phyloP scores from a whole-genome alignment of 805 yeast species.

The Sugiyamaella mastotermitis region DNA sequence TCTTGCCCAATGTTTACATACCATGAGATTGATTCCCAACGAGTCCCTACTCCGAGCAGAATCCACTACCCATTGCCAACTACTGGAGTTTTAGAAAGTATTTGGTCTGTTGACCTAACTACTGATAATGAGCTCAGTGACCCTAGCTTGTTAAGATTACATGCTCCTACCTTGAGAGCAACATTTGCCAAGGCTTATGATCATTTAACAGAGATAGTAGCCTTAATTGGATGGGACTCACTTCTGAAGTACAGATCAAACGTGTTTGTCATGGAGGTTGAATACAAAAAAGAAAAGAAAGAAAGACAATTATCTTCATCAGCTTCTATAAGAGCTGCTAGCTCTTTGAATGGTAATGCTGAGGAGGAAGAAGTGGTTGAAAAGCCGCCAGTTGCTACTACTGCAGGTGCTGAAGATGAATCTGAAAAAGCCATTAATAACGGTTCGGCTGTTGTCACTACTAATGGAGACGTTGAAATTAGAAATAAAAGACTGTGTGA shows the following conservation, averaged over 20 bases:
- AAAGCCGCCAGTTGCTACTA: slow-evolving; percentile 1
- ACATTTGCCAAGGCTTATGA: slow-evolving; percentile 60
- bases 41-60: slow-evolving; percentile 39
- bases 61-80: slow-evolving; percentile 45
- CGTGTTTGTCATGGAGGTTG: slow-evolving; percentile 78
- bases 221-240: slow-evolving; percentile 77
- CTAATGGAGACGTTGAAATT: no score
- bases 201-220: slow-evolving; percentile 60
- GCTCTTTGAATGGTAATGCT: slow-evolving; percentile 3
- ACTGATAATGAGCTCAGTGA: slow-evolving; percentile 36
- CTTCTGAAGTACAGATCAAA: slow-evolving; percentile 58
- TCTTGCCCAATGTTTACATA: slow-evolving; percentile 64
- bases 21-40: slow-evolving; percentile 40
- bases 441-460: slow-evolving; percentile 1
- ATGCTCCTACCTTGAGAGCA: slow-evolving; percentile 45
- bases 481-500: slow-evolving; percentile 58
- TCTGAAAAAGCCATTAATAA: neutral
- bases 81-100: slow-evolving; percentile 46
- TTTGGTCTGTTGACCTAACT: slow-evolving; percentile 39
- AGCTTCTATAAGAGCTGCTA: no score
- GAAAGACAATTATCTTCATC: slow-evolving; percentile 7
- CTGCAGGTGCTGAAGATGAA: slow-evolving; percentile 6
- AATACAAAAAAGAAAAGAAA: slow-evolving; percentile 39
- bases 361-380: neutral
- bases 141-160: slow-evolving; percentile 44